These are phyloP conservation scores for Leptodontidium sp. DNA, from an alignment of 2,329 filamentous ascomycete genomes.

Conservation along the genomic window DNA sequence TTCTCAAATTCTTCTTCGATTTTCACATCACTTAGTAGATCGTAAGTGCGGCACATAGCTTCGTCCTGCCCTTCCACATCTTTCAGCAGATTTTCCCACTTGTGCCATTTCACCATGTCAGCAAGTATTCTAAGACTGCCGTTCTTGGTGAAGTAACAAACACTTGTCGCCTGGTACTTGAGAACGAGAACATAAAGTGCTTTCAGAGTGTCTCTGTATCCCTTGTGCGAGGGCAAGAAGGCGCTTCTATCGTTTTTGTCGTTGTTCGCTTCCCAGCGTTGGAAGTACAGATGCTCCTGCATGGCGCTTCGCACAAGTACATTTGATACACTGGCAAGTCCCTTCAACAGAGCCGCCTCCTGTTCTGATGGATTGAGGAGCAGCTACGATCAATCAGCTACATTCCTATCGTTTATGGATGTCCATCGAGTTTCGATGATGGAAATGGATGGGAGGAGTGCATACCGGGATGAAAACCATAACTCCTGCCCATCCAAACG, in stretches of 20 bases:
- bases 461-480: constrained; percentile 28
- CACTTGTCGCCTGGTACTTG: constrained; percentile 25
- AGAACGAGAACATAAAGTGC: constrained; percentile 25
- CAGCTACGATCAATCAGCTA: not conserved
- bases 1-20: not conserved
- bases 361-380: not conserved
- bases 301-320: constrained; percentile 8
- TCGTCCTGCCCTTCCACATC: constrained; percentile 15
- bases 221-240: constrained; percentile 1
- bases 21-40: not conserved
- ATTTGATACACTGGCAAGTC: not conserved
- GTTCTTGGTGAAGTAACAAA: constrained; percentile 24
- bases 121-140: not conserved
- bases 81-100: constrained; percentile 24
- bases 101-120: constrained; percentile 24
- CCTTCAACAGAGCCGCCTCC: not conserved
- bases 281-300: constrained; percentile 9
- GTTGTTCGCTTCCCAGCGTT: not conserved
- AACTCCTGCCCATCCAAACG: constrained; percentile 34
- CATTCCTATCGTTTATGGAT: no score
- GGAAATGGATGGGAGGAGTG: not conserved
- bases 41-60: not conserved
- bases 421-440: not conserved
- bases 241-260: not conserved
- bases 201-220: constrained; percentile 22